These are phyloP conservation scores for Leccinum angustisporum DNA, from an alignment of 1,284 basidiomycete genomes.

Conservation along the genomic window DNA sequence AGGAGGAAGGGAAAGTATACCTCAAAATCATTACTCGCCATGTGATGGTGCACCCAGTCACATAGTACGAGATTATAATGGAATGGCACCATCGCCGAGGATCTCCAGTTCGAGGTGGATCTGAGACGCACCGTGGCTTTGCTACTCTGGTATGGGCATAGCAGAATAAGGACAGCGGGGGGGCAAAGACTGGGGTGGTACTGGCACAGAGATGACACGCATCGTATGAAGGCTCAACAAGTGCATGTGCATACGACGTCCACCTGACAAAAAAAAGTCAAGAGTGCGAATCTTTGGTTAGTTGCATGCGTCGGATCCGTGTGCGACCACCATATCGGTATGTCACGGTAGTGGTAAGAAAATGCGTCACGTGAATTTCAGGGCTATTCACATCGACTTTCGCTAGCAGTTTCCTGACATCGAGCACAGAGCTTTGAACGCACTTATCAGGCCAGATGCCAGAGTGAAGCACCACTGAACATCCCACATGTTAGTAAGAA, in stretches of 20 bases:
- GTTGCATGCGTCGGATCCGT: slow-evolving; percentile 12
- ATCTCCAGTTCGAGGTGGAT: slow-evolving; percentile 9
- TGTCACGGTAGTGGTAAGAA: slow-evolving; percentile 7
- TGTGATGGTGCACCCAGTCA: slow-evolving; percentile 7
- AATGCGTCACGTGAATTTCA: slow-evolving; percentile 15
- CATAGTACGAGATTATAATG: slow-evolving; percentile 16
- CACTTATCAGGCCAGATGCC: slow-evolving; percentile 24
- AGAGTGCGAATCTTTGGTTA: slow-evolving; percentile 7
- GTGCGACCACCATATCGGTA: slow-evolving; percentile 9
- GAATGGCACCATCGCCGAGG: slow-evolving; percentile 7
- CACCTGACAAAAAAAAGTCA: slow-evolving; percentile 14
- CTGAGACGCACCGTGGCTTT: background rate
- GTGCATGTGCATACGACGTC: slow-evolving; percentile 17
- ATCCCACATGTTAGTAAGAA: slow-evolving; percentile 25
- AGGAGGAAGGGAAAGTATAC: background rate
- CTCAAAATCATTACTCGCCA: slow-evolving; percentile 5
- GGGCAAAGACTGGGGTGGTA: slow-evolving; percentile 1
- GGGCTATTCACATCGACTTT: slow-evolving; percentile 1
- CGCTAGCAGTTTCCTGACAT: slow-evolving; percentile 2
- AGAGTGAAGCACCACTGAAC: slow-evolving; percentile 20
- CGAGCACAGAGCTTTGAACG: slow-evolving; percentile 17
- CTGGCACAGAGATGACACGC: slow-evolving; percentile 1
- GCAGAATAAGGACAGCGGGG: slow-evolving; percentile 2
- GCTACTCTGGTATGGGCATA: slow-evolving; percentile 14
- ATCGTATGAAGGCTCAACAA: slow-evolving; percentile 4